Percentiles rank a stretch among this genome's conserved stretches.
phyloP scores from a whole-genome alignment of 1,284 basidiomycete species.

The Pterulicium gracile region DNA sequence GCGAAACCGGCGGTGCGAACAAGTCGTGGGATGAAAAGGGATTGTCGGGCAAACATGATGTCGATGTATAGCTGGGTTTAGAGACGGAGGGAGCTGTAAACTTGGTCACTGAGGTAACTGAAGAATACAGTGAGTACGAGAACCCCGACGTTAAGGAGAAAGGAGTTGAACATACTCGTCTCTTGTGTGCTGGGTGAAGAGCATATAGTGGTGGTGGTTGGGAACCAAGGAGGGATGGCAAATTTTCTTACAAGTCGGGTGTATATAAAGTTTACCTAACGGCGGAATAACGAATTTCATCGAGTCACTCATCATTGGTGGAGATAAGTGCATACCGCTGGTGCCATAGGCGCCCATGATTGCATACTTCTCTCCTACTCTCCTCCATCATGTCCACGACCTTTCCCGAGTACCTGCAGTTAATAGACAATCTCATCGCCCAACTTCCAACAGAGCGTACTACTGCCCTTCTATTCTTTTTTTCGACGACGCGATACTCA shows the following conservation, averaged over 20 bases:
- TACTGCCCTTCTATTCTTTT: background rate
- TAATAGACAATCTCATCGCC: background rate
- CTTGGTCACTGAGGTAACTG: constrained; percentile 79
- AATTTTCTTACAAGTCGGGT: no score
- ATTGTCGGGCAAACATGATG: constrained; percentile 46
- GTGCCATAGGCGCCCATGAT: no score
- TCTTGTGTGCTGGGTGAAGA: constrained; percentile 72
- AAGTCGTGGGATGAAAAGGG: constrained; percentile 38
- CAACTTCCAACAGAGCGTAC: background rate
- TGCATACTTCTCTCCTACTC: no score
- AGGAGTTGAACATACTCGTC: constrained; percentile 53
- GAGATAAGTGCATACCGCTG: no score
- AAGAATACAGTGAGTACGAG: constrained; percentile 11
- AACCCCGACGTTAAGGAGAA: constrained; percentile 11
- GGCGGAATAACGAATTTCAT: no score
- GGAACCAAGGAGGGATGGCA: no score
- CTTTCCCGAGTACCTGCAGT: constrained; percentile 15
- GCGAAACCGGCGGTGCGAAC: constrained; percentile 42
- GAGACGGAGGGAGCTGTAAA: constrained; percentile 63
- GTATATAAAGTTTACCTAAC: no score
- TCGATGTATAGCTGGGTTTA: constrained; percentile 25
- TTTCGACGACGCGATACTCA: background rate
- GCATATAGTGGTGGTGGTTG: constrained; percentile 56
- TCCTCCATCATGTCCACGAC: no score
- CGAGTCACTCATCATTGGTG: no score